Evolutionary conservation across 1,139 yeast genomes (phyloP).

Genomic region (Nakaseomyces uthaithaninus): DNA sequence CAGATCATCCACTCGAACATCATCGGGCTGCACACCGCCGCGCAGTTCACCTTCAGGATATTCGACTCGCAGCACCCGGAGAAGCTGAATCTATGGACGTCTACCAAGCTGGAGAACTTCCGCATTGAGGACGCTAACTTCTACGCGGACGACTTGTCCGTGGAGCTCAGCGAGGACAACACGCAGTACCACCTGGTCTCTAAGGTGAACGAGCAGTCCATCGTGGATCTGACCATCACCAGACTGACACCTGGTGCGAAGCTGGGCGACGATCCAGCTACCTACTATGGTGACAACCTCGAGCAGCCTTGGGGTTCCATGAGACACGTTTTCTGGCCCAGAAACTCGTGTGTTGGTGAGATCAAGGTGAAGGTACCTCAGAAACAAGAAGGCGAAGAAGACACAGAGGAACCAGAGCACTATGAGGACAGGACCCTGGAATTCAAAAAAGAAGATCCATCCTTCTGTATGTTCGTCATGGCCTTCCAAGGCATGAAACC

Average conservation of each 20-base stretch:
- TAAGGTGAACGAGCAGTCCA: slow-evolving; percentile 59
- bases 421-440: slow-evolving; percentile 20
- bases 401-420: slow-evolving; percentile 13
- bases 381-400: slow-evolving; percentile 12
- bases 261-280: slow-evolving; percentile 80
- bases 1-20: slow-evolving; percentile 91
- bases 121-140: slow-evolving; percentile 70
- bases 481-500: slow-evolving; percentile 99
- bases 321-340: slow-evolving; percentile 96
- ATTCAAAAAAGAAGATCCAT: slow-evolving; percentile 33
- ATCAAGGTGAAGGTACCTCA: slow-evolving; percentile 33
- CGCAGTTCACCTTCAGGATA: slow-evolving; percentile 87
- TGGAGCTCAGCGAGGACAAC: slow-evolving; percentile 53
- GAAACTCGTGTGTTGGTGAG: slow-evolving; percentile 63
- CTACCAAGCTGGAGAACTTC: slow-evolving; percentile 79
- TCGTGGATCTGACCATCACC: slow-evolving; percentile 58
- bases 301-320: slow-evolving; percentile 92
- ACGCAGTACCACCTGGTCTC: slow-evolving; percentile 54
- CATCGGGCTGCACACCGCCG: slow-evolving; percentile 82
- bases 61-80: slow-evolving; percentile 37
- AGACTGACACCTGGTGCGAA: slow-evolving; percentile 74
- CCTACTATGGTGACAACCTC: slow-evolving; percentile 75
- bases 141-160: slow-evolving; percentile 60
- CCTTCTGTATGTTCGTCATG: slow-evolving; percentile 81
- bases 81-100: slow-evolving; percentile 58